phyloP scores from a whole-genome alignment of 208 protist genomes.

The Paratrypanosoma confusum region DNA sequence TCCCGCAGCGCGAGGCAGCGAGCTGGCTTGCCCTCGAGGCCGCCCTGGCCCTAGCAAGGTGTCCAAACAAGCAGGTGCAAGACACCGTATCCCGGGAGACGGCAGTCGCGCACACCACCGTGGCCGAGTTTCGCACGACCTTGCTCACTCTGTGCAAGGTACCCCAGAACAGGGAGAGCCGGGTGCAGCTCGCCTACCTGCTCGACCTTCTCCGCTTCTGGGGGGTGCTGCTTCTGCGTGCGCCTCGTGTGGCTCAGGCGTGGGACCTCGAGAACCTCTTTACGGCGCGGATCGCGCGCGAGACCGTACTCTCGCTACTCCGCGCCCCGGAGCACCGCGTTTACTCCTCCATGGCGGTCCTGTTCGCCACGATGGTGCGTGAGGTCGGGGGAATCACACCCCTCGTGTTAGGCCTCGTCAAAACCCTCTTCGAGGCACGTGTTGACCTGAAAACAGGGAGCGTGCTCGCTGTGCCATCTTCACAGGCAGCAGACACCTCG shows the following conservation, averaged over 20 bases:
- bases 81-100: conserved; percentile 29
- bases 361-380: conserved; percentile 22
- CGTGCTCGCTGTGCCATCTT: neutral
- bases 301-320: conserved; percentile 49
- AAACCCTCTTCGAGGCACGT: conserved; percentile 23
- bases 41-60: conserved; percentile 56
- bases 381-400: conserved; percentile 11
- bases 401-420: conserved; percentile 15
- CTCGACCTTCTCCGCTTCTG: conserved; percentile 51
- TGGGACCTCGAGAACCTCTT: conserved; percentile 23
- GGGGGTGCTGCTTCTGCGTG: conserved; percentile 25
- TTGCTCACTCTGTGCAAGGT: conserved; percentile 74
- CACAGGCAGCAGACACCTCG: conserved; percentile 2
- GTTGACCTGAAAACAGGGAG: conserved; percentile 13
- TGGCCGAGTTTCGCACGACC: conserved; percentile 29
- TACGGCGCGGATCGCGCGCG: conserved; percentile 29
- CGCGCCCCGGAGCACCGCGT: conserved; percentile 30
- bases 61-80: conserved; percentile 47
- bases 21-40: conserved; percentile 49
- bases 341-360: conserved; percentile 39
- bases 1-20: conserved; percentile 33
- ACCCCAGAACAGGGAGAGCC: conserved; percentile 52
- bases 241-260: conserved; percentile 25
- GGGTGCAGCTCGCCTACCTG: conserved; percentile 41
- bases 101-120: conserved; percentile 15